Percentiles rank a stretch among this genome's conserved stretches.
These are phyloP conservation scores for Prosopis cineraria DNA, from an alignment of 306 rosid genomes.

Conservation along the genomic window DNA sequence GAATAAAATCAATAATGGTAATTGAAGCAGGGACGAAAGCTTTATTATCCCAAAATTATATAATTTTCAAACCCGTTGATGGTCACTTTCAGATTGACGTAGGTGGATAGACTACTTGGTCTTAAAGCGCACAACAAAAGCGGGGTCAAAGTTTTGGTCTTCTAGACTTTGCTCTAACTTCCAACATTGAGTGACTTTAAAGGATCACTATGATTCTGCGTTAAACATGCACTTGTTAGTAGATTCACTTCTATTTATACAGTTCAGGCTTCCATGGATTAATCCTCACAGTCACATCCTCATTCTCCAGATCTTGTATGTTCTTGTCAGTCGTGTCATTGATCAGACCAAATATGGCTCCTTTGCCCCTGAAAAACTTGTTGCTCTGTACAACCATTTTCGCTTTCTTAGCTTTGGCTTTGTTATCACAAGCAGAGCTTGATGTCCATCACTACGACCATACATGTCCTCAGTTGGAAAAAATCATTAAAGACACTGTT, in stretches of 20 bases:
- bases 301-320: neutral
- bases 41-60: too few species aligned
- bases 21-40: too few species aligned
- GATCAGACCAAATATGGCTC: neutral
- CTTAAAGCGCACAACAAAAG: slow-evolving; percentile 21
- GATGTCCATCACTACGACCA: slow-evolving; percentile 48
- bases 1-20: too few species aligned
- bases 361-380: neutral
- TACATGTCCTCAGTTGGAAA: slow-evolving; percentile 64
- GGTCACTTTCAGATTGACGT: neutral
- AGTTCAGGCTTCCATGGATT: slow-evolving; percentile 27
- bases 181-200: slow-evolving; percentile 5
- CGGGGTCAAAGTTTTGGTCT: neutral
- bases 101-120: slow-evolving; percentile 15
- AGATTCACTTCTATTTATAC: neutral
- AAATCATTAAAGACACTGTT: slow-evolving; percentile 59
- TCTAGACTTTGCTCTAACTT: neutral
- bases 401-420: neutral
- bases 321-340: neutral
- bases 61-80: neutral
- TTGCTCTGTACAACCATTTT: neutral
- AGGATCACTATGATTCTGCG: slow-evolving; percentile 2
- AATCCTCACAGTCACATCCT: neutral
- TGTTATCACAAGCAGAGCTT: slow-evolving; percentile 35
- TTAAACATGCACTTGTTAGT: neutral